Conservation (phyloP, 106 monocot genomes). For the Ottelia alismoides region DNA sequence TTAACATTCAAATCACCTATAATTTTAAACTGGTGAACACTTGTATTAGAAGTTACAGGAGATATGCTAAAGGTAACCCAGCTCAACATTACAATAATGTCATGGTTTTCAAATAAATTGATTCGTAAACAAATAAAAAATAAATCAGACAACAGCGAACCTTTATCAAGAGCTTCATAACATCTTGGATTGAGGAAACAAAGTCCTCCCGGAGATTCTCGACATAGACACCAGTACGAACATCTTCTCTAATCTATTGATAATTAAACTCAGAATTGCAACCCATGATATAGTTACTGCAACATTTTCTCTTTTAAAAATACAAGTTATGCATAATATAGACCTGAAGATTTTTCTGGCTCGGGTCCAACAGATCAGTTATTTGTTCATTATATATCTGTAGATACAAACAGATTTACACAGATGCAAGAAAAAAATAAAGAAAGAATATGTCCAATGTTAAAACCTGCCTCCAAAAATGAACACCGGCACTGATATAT, state of each 20-base stretch:
- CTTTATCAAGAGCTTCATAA: slow-evolving; percentile 67
- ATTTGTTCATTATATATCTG: slow-evolving; percentile 99
- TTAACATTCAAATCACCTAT: no score
- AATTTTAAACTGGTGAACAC: no score
- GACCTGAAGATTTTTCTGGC: slow-evolving; percentile 87
- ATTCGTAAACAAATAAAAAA: background rate
- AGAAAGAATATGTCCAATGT: background rate
- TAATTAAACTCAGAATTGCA: no score
- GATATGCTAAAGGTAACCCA: no score
- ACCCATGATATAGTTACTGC: no score
- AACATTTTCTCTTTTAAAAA: no score
- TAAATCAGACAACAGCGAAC: slow-evolving; percentile 14
- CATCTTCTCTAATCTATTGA: slow-evolving; percentile 91
- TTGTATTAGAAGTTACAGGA: background rate
- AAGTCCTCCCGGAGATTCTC: slow-evolving; percentile 77
- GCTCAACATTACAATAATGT: no score
- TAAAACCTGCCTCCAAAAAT: slow-evolving; percentile 58
- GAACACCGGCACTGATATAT: slow-evolving; percentile 83
- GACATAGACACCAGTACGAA: slow-evolving; percentile 83
- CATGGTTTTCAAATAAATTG: background rate
- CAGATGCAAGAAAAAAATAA: background rate
- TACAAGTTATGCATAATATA: no score
- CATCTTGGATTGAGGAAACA: slow-evolving; percentile 66
- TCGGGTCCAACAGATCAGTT: slow-evolving; percentile 83
- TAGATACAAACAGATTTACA: background rate